These are phyloP conservation scores for Thalassiosira tumida DNA, from an alignment of 352 stramenopile genomes.

Conservation along the genomic window DNA sequence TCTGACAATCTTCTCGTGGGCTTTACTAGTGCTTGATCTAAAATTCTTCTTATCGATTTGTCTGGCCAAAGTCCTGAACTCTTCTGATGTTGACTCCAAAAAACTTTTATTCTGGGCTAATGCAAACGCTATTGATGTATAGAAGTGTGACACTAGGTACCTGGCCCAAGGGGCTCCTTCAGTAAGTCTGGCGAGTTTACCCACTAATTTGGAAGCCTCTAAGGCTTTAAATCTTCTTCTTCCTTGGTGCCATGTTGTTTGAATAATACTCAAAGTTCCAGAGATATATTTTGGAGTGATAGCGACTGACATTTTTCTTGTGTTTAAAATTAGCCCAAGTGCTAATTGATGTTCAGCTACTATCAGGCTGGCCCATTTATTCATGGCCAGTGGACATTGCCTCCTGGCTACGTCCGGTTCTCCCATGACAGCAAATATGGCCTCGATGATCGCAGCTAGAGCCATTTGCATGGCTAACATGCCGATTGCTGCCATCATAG, in stretches of 20 bases:
- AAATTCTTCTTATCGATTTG: not conserved
- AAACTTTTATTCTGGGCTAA: not conserved
- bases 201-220: not conserved
- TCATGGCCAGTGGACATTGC: conserved; percentile 47
- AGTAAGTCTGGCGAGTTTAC: conserved; percentile 5
- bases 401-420: not conserved
- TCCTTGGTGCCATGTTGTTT: not conserved
- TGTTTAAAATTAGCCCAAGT: conserved; percentile 53
- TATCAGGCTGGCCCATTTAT: conserved; percentile 60
- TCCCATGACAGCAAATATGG: conserved; percentile 70
- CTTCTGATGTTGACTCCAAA: not conserved
- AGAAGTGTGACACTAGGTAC: conserved; percentile 31
- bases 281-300: conserved; percentile 49
- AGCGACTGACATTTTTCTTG: conserved; percentile 9
- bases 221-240: not conserved
- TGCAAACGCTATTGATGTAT: not conserved
- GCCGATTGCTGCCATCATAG: not conserved
- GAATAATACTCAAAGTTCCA: not conserved
- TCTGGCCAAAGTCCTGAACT: not conserved
- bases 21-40: not conserved
- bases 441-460: conserved; percentile 18
- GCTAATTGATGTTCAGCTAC: not conserved
- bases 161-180: not conserved
- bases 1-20: not conserved
- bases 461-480: not conserved